Evolutionary conservation across 2,329 filamentous ascomycete genomes (phyloP), one percentile per base, ranked within the genome.

Genomic region (Penicillium crustosum): DNA sequence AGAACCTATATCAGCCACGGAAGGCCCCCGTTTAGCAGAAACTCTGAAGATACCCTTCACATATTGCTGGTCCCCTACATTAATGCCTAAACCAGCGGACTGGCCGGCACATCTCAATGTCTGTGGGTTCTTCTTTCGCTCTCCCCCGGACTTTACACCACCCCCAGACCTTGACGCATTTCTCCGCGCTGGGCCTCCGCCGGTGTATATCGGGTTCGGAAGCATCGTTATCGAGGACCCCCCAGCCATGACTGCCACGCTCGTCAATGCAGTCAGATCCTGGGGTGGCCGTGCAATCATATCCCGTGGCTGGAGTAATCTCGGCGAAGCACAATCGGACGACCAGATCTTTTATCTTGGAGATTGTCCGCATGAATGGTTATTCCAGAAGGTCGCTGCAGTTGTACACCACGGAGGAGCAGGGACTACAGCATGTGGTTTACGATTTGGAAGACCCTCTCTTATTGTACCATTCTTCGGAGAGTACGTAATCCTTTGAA

Each of bases 331-430:
- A 31, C 66, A 61, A 19, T 62, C 56, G 19, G 61, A 61, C 6
- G 43, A 57, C 21, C 71, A 75, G 38, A 71, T 83, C 15, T 80
- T 80, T 58, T 79, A 78, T 63, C 66, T 85, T 9, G 82, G 76
- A 2, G 81, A 84, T 53, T 79, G 77, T 38, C 82, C 82, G 1
- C 81, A 84, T 54, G 79, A 84, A 60, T 85, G 82, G 82, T 72
- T 85, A 0, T 85, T 85, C 63, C 76, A 81, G 60, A 74, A 77
- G n/a, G 81, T 84, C 3, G 75, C 79, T 0, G 77, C 76, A 36
- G 82, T 85, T 0, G 76, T 85, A 0, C 82, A 85, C 60, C 82
- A 85, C 55, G 82, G 82, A 38, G 83, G 82, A 27, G 83, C 82
- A 19, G 82, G 83, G 1, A 84, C 81, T 0, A 84, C 82, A 4